phyloP scores from a whole-genome alignment of 2,329 filamentous ascomycete species.

The Monilinia aucupariae region DNA sequence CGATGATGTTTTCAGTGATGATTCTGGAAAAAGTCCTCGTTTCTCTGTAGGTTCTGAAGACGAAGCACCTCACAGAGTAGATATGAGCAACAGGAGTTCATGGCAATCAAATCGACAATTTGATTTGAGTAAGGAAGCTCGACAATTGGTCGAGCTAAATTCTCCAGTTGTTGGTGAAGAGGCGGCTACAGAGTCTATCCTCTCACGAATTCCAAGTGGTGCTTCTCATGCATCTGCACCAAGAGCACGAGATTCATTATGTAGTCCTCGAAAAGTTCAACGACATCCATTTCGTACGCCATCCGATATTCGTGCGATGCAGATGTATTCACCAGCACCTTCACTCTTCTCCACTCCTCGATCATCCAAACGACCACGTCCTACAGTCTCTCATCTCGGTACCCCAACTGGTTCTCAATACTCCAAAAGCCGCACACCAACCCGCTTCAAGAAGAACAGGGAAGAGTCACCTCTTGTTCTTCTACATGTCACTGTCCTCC shows the following conservation, averaged over 20 bases:
- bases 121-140: slow-evolving; percentile 12
- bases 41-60: slow-evolving; percentile 32
- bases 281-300: slow-evolving; percentile 64
- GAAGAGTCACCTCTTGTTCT: slow-evolving; percentile 65
- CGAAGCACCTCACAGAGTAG: slow-evolving; percentile 16
- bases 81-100: slow-evolving; percentile 4
- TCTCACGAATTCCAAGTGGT: slow-evolving; percentile 41
- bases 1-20: slow-evolving; percentile 35
- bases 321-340: slow-evolving; percentile 62
- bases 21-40: slow-evolving; percentile 24
- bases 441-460: slow-evolving; percentile 52
- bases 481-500: slow-evolving; percentile 70
- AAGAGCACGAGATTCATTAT: slow-evolving; percentile 35
- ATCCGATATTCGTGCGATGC: slow-evolving; percentile 63
- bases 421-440: slow-evolving; percentile 42
- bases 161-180: slow-evolving; percentile 32
- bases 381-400: slow-evolving; percentile 51
- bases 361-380: slow-evolving; percentile 44
- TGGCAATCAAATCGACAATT: slow-evolving; percentile 7
- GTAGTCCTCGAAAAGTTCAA: slow-evolving; percentile 48
- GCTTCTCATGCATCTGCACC: slow-evolving; percentile 26
- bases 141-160: slow-evolving; percentile 27
- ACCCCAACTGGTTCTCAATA: slow-evolving; percentile 42
- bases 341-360: slow-evolving; percentile 53
- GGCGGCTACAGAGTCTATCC: slow-evolving; percentile 37